Conservation (phyloP, 768 basidiomycete species). For the Psilocybe sp. region DNA sequence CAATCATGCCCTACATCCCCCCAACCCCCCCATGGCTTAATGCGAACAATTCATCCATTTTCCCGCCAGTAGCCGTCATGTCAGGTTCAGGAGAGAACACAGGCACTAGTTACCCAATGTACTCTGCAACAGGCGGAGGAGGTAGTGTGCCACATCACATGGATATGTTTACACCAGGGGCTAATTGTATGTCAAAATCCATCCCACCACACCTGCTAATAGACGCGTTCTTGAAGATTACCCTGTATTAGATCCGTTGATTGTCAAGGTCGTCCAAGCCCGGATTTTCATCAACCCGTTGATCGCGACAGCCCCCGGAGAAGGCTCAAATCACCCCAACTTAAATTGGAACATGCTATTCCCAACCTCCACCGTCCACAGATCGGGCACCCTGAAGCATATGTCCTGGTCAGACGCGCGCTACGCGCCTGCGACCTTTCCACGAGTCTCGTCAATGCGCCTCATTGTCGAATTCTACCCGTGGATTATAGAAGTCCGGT, state of each 20-base stretch:
- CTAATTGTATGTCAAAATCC: constrained; percentile 26
- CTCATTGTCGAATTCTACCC: constrained; percentile 58
- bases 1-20: constrained; percentile 35
- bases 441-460: constrained; percentile 53
- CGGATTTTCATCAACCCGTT: constrained; percentile 58
- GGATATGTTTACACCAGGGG: constrained; percentile 28
- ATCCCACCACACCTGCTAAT: not conserved
- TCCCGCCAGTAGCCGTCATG: constrained; percentile 27
- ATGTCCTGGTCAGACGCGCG: constrained; percentile 69
- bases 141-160: constrained; percentile 16
- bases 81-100: constrained; percentile 13
- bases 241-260: constrained; percentile 65
- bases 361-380: constrained; percentile 53
- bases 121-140: constrained; percentile 19
- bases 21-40: constrained; percentile 37
- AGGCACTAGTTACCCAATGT: constrained; percentile 18
- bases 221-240: constrained; percentile 43
- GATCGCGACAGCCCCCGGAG: constrained; percentile 42
- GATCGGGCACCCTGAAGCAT: constrained; percentile 53
- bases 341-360: constrained; percentile 79
- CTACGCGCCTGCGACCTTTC: constrained; percentile 62
- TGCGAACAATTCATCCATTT: constrained; percentile 31
- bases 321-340: constrained; percentile 38
- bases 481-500: constrained; percentile 68
- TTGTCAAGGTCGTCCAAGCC: constrained; percentile 49